Evolutionary conservation across 2,329 filamentous ascomycete genomes (phyloP).

Genomic region (Arthroderma uncinatum): DNA sequence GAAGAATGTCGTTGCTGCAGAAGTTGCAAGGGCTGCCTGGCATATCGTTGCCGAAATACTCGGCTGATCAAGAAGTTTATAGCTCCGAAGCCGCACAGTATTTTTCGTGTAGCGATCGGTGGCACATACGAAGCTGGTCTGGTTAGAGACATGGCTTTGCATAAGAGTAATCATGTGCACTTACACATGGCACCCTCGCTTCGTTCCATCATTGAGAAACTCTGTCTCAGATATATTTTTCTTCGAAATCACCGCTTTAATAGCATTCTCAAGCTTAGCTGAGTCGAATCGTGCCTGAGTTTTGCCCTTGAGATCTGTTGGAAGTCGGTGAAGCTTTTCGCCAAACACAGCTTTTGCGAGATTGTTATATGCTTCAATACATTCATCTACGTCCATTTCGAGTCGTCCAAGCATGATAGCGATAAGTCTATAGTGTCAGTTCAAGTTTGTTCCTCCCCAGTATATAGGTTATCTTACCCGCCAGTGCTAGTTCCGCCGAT

Average conservation of each 20-base stretch:
- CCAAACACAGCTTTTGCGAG: conserved; percentile 21
- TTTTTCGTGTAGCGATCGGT: conserved; percentile 12
- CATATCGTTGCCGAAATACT: conserved; percentile 21
- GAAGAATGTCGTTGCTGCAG: conserved; percentile 24
- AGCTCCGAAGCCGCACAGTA: conserved; percentile 20
- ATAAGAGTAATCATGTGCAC: neutral
- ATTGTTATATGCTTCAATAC: conserved; percentile 20
- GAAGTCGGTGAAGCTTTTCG: conserved; percentile 15
- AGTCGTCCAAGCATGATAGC: conserved; percentile 28
- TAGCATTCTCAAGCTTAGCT: conserved; percentile 18
- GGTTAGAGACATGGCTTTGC: neutral
- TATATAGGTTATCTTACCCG: conserved; percentile 17
- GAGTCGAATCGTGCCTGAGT: conserved; percentile 22
- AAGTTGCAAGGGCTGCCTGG: conserved; percentile 25
- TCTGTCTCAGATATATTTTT: conserved; percentile 14
- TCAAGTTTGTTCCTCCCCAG: neutral
- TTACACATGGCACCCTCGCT: conserved; percentile 4
- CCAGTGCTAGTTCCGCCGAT: no score
- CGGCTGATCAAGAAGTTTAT: conserved; percentile 14
- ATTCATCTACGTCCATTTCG: conserved; percentile 24
- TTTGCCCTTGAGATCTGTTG: conserved; percentile 15
- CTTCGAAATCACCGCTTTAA: conserved; percentile 10
- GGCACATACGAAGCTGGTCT: conserved; percentile 18
- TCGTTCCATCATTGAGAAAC: conserved; percentile 15
- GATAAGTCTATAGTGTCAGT: conserved; percentile 19